phyloP scores from a whole-genome alignment of 2,329 filamentous ascomycete species.

The Colletotrichum liriopes region DNA sequence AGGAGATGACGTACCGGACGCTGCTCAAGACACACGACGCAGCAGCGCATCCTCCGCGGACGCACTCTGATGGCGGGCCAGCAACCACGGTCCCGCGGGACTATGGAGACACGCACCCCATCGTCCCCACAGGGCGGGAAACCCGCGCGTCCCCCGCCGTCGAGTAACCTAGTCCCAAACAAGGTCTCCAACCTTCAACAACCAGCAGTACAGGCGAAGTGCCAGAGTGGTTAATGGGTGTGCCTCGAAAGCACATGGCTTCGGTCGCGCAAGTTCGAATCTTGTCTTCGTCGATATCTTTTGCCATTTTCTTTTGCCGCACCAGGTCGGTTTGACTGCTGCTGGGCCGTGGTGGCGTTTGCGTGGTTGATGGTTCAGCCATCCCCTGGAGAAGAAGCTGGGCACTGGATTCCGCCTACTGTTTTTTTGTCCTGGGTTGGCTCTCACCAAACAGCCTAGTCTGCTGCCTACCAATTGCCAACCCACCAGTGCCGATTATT shows the following conservation, averaged over 20 bases:
- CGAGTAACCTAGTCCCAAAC: too few relatives aligned
- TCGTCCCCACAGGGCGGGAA: too few relatives aligned
- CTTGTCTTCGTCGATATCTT: conserved; percentile 16
- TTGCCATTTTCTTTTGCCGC: background rate
- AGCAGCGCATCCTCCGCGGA: background rate
- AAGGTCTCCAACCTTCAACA: background rate
- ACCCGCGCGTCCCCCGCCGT: too few relatives aligned
- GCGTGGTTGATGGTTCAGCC: too few relatives aligned
- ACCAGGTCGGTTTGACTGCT: background rate
- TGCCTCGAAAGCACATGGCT: conserved; percentile 24
- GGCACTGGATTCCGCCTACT: too few relatives aligned
- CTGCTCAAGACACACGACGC: background rate
- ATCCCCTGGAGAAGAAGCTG: too few relatives aligned
- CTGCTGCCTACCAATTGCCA: background rate
- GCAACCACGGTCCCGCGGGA: background rate
- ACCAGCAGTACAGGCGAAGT: conserved; percentile 1
- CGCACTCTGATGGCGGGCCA: too few relatives aligned
- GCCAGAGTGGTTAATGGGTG: conserved; percentile 15
- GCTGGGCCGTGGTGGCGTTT: too few relatives aligned
- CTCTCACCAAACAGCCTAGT: too few relatives aligned
- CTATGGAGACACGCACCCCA: too few relatives aligned
- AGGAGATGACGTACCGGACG: too few relatives aligned
- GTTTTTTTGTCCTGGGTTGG: too few relatives aligned
- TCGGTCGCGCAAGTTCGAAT: conserved; percentile 24
- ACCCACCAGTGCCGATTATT: background rate